These are phyloP conservation scores for Pichia thaimueangensis DNA, from an alignment of 805 yeast genomes.

Conservation along the genomic window DNA sequence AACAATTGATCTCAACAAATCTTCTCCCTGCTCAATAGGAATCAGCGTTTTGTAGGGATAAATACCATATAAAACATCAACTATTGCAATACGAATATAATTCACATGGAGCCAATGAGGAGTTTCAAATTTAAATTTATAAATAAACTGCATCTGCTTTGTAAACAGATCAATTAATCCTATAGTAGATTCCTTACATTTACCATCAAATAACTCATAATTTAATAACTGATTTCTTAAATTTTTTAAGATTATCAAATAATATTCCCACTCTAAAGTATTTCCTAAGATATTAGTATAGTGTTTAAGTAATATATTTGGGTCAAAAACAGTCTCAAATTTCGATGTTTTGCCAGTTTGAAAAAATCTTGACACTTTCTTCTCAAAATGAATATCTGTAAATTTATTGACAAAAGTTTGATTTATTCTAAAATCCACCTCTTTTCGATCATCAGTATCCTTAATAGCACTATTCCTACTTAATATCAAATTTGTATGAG, in stretches of 20 bases:
- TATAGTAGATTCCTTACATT: slow-evolving; percentile 37
- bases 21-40: slow-evolving; percentile 55
- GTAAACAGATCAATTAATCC: slow-evolving; percentile 39
- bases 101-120: slow-evolving; percentile 43
- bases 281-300: slow-evolving; percentile 43
- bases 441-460: neutral
- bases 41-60: slow-evolving; percentile 53
- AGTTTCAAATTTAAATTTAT: slow-evolving; percentile 35
- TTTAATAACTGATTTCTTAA: slow-evolving; percentile 66
- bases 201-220: slow-evolving; percentile 40
- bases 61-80: slow-evolving; percentile 56
- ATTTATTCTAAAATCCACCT: neutral
- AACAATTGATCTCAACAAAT: slow-evolving; percentile 51
- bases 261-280: slow-evolving; percentile 64
- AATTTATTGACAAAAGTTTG: slow-evolving; percentile 30
- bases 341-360: slow-evolving; percentile 30
- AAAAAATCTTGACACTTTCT: slow-evolving; percentile 20
- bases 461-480: neutral
- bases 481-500: neutral
- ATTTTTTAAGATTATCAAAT: slow-evolving; percentile 60
- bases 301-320: slow-evolving; percentile 44
- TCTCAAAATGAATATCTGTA: slow-evolving; percentile 16
- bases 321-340: slow-evolving; percentile 40
- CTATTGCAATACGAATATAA: slow-evolving; percentile 60
- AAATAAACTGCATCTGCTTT: slow-evolving; percentile 48